Percentiles rank a stretch among this genome's conserved stretches.
Evolutionary conservation across 2,329 filamentous ascomycete genomes (phyloP).

Genomic region (Aspergillus caelatus): DNA sequence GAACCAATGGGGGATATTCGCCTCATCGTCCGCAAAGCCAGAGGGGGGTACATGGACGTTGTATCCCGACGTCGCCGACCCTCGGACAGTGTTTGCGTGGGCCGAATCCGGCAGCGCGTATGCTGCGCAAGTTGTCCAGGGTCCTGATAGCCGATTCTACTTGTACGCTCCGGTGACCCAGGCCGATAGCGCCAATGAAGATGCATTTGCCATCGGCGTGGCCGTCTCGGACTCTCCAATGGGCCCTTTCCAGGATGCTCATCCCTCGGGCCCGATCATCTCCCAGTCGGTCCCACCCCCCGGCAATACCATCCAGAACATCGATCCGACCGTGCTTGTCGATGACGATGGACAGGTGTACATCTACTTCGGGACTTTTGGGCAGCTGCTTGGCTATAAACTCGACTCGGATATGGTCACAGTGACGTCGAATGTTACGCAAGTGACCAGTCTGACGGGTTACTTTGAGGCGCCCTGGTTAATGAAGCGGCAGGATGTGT

Average conservation of each 20-base stretch:
- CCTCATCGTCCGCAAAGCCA: not conserved
- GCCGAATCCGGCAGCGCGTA: not conserved
- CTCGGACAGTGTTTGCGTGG: not conserved
- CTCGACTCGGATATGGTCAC: slow-evolving; percentile 8
- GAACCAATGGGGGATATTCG: slow-evolving; percentile 6
- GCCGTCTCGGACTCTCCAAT: not conserved
- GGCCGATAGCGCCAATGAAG: not conserved
- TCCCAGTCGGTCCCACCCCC: slow-evolving; percentile 6
- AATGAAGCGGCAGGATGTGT: slow-evolving; percentile 4
- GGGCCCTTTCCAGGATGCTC: slow-evolving; percentile 5
- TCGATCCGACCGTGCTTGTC: slow-evolving; percentile 7
- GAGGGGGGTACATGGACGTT: slow-evolving; percentile 4
- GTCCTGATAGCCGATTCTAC: slow-evolving; percentile 4
- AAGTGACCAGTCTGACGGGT: slow-evolving; percentile 2
- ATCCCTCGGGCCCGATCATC: slow-evolving; percentile 7
- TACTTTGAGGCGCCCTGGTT: slow-evolving; percentile 10
- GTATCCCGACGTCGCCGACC: not conserved
- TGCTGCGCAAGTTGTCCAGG: slow-evolving; percentile 4
- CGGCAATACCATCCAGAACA: slow-evolving; percentile 5
- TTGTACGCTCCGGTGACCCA: slow-evolving; percentile 5
- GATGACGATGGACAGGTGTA: slow-evolving; percentile 8
- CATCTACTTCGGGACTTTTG: slow-evolving; percentile 8
- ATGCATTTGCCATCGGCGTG: slow-evolving; percentile 6
- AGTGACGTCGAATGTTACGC: not conserved
- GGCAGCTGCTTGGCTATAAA: slow-evolving; percentile 1